Conservation (phyloP, 2,329 filamentous ascomycete genomes). For the Chaetomium sp. region DNA sequence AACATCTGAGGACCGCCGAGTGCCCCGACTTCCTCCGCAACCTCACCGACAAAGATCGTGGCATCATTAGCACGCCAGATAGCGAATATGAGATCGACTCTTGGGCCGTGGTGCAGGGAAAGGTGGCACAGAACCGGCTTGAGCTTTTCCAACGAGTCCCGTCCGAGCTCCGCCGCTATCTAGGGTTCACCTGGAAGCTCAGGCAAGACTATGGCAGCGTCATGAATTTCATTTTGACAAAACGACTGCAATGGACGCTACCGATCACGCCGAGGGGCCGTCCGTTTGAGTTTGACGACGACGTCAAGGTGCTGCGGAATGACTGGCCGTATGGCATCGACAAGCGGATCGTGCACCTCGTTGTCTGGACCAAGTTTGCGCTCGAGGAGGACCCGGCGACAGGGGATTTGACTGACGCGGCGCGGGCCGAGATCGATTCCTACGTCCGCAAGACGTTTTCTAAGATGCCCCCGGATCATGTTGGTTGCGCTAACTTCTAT, state of each 20-base stretch:
- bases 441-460: conserved; percentile 72
- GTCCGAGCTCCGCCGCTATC: conserved; percentile 76
- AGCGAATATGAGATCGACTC: conserved; percentile 60
- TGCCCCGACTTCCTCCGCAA: conserved; percentile 73
- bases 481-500: conserved; percentile 42
- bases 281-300: conserved; percentile 52
- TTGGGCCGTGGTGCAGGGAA: conserved; percentile 69
- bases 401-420: conserved; percentile 67
- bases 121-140: conserved; percentile 68
- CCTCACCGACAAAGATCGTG: conserved; percentile 66
- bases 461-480: conserved; percentile 54
- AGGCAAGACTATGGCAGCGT: conserved; percentile 72
- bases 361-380: conserved; percentile 90
- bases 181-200: conserved; percentile 67
- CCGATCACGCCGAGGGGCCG: conserved; percentile 42
- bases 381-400: conserved; percentile 68
- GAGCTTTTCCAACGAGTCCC: conserved; percentile 77
- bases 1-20: conserved; percentile 58
- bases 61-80: conserved; percentile 72
- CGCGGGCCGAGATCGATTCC: conserved; percentile 65
- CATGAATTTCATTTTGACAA: conserved; percentile 71
- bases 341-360: conserved; percentile 74
- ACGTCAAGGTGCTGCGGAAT: conserved; percentile 78
- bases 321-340: conserved; percentile 95
- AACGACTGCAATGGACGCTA: conserved; percentile 70